Base-by-base conservation (phyloP, 2,329 filamentous ascomycete genomes). In the Hypoxylon sp. region DNA sequence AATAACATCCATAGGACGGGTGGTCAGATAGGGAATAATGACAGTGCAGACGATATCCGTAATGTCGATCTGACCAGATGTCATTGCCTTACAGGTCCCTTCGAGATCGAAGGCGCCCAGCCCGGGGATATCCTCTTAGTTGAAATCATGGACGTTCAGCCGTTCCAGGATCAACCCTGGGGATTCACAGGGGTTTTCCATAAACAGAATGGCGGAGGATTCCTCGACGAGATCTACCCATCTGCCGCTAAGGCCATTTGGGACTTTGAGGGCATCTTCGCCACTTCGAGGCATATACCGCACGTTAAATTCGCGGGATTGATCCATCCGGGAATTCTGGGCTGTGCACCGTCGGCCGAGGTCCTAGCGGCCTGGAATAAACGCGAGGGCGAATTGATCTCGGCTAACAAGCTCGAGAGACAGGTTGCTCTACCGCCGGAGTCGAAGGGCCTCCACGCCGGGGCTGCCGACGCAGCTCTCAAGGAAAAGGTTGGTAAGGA, bases 61-160 rank as follows among this genome's bases (percentile, higher is more conserved):
- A 90, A 96, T 69, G 91, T 96, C 54, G 94, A 97, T 75, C 83
- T 97, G 2, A 96, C 92, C 21, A 86, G 87, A 61, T 87, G 96
- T 48, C 94, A 97, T 79, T 97, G 97, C 77, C 86, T 97, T 4
- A 94, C 91, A 0, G 94, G 94, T 0, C 94, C 94, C 0, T 97
- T 97, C 70, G 91, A 97, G 57, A 86, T 97, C 61, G 91, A 94
- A 75, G 90, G 88, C 0, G 93, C 93, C 0, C 88, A 94, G 77
- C 93, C 94, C 0, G 94, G 94, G 0, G 94, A 97, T 75, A 83
- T 97, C 0, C 84, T 97, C 0, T 81, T 96, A 0, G 91, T 97
- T 6, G 93, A 97, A 77, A 97, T 97, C 70, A 93, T 95, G 78
- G 94, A 97, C 74, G 92, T 97, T 0, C 93, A 97, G 80, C 94